A percentile compares a stretch with the other conserved stretches of the same genome.
phyloP scores from a whole-genome alignment of 768 basidiomycete species.

The Leccinum truebloodii region DNA sequence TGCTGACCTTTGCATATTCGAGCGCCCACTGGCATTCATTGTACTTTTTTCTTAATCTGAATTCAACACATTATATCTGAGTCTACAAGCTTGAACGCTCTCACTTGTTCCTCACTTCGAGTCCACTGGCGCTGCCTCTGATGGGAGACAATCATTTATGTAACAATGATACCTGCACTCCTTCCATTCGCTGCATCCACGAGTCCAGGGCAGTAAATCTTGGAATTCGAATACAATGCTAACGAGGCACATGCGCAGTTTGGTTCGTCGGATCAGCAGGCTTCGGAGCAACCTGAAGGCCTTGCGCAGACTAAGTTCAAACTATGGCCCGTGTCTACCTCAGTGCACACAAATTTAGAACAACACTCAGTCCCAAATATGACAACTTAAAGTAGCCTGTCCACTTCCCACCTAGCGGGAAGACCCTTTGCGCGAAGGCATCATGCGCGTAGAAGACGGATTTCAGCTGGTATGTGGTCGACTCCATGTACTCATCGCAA shows the following conservation, averaged over 20 bases:
- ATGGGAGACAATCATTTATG: too few relatives aligned
- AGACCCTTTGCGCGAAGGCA: neutral
- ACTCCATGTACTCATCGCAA: neutral
- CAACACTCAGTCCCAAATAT: neutral
- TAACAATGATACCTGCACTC: too few relatives aligned
- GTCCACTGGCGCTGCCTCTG: neutral
- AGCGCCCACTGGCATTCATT: neutral
- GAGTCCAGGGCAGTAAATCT: neutral
- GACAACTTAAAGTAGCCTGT: neutral
- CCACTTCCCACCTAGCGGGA: conserved; percentile 1
- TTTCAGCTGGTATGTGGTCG: conserved; percentile 53
- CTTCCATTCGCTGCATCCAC: too few relatives aligned
- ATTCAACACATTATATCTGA: neutral
- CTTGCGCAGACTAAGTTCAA: too few relatives aligned
- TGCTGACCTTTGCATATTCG: conserved; percentile 6
- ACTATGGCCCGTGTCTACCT: too few relatives aligned
- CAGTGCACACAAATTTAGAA: neutral
- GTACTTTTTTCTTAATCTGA: neutral
- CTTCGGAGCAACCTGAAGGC: neutral
- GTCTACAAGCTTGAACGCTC: neutral
- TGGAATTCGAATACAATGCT: neutral
- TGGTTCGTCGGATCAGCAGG: neutral
- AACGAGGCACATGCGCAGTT: too few relatives aligned
- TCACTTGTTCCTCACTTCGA: neutral
- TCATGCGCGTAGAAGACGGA: conserved; percentile 66